These are phyloP conservation scores for Tilletia setariae DNA, from an alignment of 1,284 basidiomycete genomes.

Conservation along the genomic window DNA sequence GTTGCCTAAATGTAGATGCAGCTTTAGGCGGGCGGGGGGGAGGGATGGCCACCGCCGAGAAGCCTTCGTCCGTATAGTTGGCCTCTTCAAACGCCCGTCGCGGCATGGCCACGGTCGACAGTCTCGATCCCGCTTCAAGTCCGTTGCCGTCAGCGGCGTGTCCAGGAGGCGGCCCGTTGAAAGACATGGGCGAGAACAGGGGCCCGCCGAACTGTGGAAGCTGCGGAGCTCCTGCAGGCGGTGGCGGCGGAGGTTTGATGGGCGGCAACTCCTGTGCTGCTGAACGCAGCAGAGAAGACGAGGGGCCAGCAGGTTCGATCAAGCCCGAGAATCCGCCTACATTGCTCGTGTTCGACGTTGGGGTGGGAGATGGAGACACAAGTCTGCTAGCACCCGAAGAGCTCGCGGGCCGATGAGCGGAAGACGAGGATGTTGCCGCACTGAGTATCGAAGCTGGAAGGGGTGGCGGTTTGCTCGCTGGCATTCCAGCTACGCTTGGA, in stretches of 20 bases:
- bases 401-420: no score
- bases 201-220: neutral
- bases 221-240: neutral
- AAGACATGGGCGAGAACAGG: neutral
- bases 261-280: no score
- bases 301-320: no score
- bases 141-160: neutral
- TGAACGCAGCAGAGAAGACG: no score
- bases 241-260: no score
- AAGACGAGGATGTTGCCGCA: neutral
- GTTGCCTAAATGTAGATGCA: neutral
- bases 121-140: neutral
- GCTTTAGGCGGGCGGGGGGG: constrained; percentile 9
- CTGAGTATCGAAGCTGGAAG: neutral
- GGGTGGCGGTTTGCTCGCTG: neutral
- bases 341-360: no score
- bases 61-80: constrained; percentile 7
- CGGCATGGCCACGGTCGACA: neutral
- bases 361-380: no score
- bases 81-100: constrained; percentile 9
- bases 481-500: neutral
- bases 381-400: no score
- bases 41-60: neutral
- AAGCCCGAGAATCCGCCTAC: no score
- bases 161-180: neutral